Percentiles rank a stretch among this genome's conserved stretches.
Evolutionary conservation across 257 asterid species (phyloP).

Genomic region (Rubia yunnanensis): DNA sequence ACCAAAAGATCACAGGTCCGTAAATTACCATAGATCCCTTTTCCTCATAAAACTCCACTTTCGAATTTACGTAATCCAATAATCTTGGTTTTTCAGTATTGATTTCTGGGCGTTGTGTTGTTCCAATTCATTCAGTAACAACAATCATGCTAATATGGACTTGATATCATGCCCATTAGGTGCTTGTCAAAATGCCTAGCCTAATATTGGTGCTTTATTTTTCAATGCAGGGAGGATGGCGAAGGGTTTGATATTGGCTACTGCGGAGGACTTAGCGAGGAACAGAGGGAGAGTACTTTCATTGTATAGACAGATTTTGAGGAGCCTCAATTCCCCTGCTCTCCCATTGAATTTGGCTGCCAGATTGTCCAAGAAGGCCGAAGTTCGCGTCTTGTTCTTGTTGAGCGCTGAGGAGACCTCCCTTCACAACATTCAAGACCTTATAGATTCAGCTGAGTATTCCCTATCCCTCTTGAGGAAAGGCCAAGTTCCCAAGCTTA

Average conservation of each 20-base stretch:
- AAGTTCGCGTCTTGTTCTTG: conserved; percentile 66
- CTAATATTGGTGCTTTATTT: neutral
- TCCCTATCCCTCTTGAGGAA: conserved; percentile 54
- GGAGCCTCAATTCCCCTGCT: conserved; percentile 74
- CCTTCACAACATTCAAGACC: conserved; percentile 72
- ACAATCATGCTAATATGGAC: too few relatives aligned
- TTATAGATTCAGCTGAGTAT: conserved; percentile 70
- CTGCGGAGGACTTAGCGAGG: conserved; percentile 67
- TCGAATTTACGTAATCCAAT: neutral
- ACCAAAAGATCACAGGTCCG: too few relatives aligned
- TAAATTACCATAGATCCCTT: neutral
- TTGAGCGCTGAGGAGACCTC: conserved; percentile 74
- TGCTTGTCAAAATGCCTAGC: conserved; percentile 12
- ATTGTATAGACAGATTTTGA: conserved; percentile 61
- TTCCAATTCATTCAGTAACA: neutral
- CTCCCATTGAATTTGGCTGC: conserved; percentile 68
- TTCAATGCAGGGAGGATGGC: conserved; percentile 29
- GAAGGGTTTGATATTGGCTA: conserved; percentile 77
- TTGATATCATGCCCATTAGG: neutral
- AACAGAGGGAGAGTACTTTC: conserved; percentile 58
- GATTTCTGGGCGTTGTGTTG: neutral
- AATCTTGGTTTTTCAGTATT: too few relatives aligned
- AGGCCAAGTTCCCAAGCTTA: conserved; percentile 61
- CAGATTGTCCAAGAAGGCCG: conserved; percentile 63
- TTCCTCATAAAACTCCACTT: neutral